Evolutionary conservation across 305 asterid genomes (phyloP), one percentile per base, ranked within the genome.

Genomic region (Solanum aculeatissimum): DNA sequence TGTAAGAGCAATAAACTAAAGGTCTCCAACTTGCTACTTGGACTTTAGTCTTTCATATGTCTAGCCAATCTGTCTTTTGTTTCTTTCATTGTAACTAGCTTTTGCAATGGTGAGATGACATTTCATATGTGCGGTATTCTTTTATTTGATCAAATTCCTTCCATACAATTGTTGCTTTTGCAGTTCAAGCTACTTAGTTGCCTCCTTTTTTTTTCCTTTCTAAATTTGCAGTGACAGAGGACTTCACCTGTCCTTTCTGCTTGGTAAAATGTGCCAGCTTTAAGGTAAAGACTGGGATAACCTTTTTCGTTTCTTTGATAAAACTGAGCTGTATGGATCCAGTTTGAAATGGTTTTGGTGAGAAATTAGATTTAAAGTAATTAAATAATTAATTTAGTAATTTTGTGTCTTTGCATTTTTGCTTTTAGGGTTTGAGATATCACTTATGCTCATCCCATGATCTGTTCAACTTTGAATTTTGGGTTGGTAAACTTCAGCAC

Each of bases 191-290:
- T 80, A 81, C 87, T 86, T 66, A 88, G 83, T 88, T 87, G 92
- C 88, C 87, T 84, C 38, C 84, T 21, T 60, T 40, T 42, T 11
- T 11, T 6, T 29, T 3, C 47, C 49, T 53, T 25, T 83, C 89
- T 86, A 65, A 82, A 45, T 84, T 85, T 87, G 88, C 98, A 97
- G 99, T 97, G 88, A 97, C 99, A 21, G 99, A 97, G 88, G 99
- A 97, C 89, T 97, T 97, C 86, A 68, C 99, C 11, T 97, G 99
- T 94, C 96, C 99, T 87, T 94, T 97, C 91, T 97, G 99, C 91
- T 94, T 97, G 97, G 97, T 93, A 84, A 94, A 91, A 91, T 95
- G 99, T 89, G 97, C 94, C 84, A 93, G 97, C 92, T 95, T 89
- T 85, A 94, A 97, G 99, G 99, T 95, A 92, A 80, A 80, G n/a